Base-by-base conservation (phyloP, 108 stramenopile species). In the Aureococcus anophagefferens region DNA sequence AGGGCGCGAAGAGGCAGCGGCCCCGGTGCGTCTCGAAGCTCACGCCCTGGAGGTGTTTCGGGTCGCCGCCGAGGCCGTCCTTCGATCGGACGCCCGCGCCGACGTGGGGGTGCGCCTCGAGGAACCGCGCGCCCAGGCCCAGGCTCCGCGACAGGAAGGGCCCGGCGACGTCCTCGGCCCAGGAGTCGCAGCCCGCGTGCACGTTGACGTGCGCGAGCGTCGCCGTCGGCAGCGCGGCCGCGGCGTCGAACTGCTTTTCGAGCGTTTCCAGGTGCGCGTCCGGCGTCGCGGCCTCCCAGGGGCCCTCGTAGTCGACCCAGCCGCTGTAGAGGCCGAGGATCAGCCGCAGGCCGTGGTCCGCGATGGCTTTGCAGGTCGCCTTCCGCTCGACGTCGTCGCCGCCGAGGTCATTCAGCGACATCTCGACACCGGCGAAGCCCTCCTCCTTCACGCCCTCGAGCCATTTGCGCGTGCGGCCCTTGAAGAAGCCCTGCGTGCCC, bases 401-500 rank as follows among this genome's bases (percentile, higher is more conserved):
- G 5, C 31, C 33, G 5, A 67, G 33, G 66, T 67, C 66, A 17
- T 7, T 34, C 11, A 67, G 66, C 31, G 66, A 67, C 31, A 35
- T 35, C 34, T 67, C 66, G 7, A 67, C 33, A 7, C 66, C 31
- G 11, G 66, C 66, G 34, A 67, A 67, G 33, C 66, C 66, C 5
- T 30, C 9, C 13, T 5, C 33, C 66, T 35, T 5, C 25, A 28
- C 13, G 34, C 32, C 66, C 5, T 33, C 66, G 11, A 67, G 5
- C 7, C 5, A 35, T 5, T 9, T 7, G 11, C 25, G 66, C 34
- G 13, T 5, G 40, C 40, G 5, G 5, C 40, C 40, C n/a, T n/a
- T n/a, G 9, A 5, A 44, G 40, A 11, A 13, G 9, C 9, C 13
- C 40, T 5, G 9, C 9, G 5, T 44, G 40, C 40, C 40, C 40